Percentiles rank a stretch among this genome's conserved stretches.
phyloP scores from a whole-genome alignment of 2,329 filamentous ascomycete genomes.

The Fusarium praegraminearum region DNA sequence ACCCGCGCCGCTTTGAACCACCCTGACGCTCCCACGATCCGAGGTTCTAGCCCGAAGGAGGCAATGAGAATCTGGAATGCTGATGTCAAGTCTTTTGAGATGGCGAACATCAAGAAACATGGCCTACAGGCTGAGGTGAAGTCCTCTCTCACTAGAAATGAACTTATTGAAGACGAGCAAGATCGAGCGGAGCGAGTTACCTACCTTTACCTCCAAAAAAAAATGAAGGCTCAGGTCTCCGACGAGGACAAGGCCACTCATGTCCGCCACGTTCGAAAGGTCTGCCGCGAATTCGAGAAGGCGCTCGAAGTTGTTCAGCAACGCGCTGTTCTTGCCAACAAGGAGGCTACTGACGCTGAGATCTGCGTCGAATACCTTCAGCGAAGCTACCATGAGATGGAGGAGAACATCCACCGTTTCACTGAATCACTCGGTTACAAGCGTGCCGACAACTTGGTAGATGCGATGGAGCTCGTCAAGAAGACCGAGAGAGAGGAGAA shows the following conservation, averaged over 20 bases:
- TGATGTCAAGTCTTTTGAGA: neutral
- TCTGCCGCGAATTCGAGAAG: conserved; percentile 12
- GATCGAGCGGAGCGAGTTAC: conserved; percentile 8
- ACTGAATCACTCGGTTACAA: conserved; percentile 3
- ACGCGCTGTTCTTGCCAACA: neutral
- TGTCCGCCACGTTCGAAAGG: neutral
- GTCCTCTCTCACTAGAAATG: conserved; percentile 1
- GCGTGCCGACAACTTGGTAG: neutral
- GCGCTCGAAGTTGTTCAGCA: neutral
- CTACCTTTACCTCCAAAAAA: neutral
- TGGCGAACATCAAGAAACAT: neutral
- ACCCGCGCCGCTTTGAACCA: neutral
- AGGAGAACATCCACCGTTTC: neutral
- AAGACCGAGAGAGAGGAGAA: conserved; percentile 4
- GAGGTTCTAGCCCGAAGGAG: neutral
- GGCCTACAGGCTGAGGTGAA: neutral
- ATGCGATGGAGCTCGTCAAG: conserved; percentile 7
- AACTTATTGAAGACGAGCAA: conserved; percentile 1
- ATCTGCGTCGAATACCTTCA: neutral
- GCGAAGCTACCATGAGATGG: neutral
- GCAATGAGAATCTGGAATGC: neutral
- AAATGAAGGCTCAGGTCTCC: neutral
- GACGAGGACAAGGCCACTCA: neutral
- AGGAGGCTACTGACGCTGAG: conserved; percentile 1
- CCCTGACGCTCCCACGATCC: neutral